Evolutionary conservation across 108 stramenopile species (phyloP), one percentile per base, ranked within the genome.

Genomic region (Discostella pseudostelligera): DNA sequence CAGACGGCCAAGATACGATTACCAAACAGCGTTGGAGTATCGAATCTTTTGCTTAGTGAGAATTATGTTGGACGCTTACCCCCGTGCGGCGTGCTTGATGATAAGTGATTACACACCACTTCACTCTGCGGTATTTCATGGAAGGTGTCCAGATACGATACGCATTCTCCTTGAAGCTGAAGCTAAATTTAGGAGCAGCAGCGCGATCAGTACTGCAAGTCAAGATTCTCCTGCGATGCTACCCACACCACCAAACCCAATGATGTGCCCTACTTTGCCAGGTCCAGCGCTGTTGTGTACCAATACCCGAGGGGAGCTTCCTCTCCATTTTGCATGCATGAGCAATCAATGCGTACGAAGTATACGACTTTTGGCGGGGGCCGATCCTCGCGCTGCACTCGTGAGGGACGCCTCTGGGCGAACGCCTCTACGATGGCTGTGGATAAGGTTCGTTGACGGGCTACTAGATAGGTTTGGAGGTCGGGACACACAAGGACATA

Each of bases 311-410:
- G 88, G 86, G 6, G 88, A 90, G 63, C 44, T 85, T 10, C 88
- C 88, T 1, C 73, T 90, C 9, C 88, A 90, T 72, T 90, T 90
- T 67, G 86, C 86, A 46, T 72, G 84, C 42, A 90, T 90, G 88
- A 70, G 84, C 29, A 84, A 84, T 29, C 86, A 90, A 65, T 84
- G 73, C 20, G 83, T 84, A 6, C 75, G 84, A 29, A 74, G 81
- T 9, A 76, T 90, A 5, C 73, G 72, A 1, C 55, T 87, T 11
- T 50, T 87, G 13, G 76, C 81, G 0, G 70, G 79, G 19, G 86
- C 83, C 17, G 88, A 84, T 24, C 88, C 88, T 5, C 70, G 78
- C 58, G 83, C 84, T 0, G 83, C 84, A 2, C 54, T 68, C 16
- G 81, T 74, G 28, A 65, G 86, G 40, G 88, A 90, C 62, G 72